Conservation (phyloP, 164 flowering plant species). For the Piper longum region DNA sequence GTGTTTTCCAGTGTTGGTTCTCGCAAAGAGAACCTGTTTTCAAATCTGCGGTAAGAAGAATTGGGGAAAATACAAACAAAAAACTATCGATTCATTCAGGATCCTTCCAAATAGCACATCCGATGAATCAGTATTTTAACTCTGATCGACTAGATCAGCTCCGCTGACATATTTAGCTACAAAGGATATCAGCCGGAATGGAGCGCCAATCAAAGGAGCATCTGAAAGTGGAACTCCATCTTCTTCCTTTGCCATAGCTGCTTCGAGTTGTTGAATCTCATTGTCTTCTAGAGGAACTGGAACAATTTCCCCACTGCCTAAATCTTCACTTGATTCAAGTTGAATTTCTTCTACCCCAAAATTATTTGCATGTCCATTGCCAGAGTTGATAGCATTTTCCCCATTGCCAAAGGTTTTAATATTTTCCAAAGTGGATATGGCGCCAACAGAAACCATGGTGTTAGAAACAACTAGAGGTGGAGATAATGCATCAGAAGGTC, state of each 20-base stretch:
- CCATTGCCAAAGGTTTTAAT: not conserved
- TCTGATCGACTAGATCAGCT: slow-evolving; percentile 68
- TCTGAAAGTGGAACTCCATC: slow-evolving; percentile 42
- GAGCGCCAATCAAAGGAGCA: slow-evolving; percentile 92
- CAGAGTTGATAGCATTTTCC: not conserved
- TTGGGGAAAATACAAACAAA: no score
- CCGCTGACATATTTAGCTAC: slow-evolving; percentile 85
- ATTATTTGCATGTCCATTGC: not conserved
- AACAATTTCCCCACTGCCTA: slow-evolving; percentile 46
- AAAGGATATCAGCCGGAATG: slow-evolving; percentile 74
- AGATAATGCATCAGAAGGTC: slow-evolving; percentile 8
- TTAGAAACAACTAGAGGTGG: slow-evolving; percentile 4
- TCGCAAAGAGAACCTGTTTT: no score
- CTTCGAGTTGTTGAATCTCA: slow-evolving; percentile 23
- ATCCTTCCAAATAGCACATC: not conserved
- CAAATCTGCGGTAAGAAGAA: no score
- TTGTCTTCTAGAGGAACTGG: slow-evolving; percentile 51
- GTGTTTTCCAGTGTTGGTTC: no score
- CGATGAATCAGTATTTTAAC: not conserved
- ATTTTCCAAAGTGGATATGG: not conserved
- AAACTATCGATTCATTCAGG: not conserved
- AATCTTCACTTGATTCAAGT: slow-evolving; percentile 12
- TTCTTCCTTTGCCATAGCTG: not conserved
- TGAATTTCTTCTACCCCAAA: not conserved
- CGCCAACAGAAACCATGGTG: slow-evolving; percentile 3